These are phyloP conservation scores for Cyclotella choctawhatcheeana DNA, from an alignment of 108 stramenopile species.

Conservation along the genomic window DNA sequence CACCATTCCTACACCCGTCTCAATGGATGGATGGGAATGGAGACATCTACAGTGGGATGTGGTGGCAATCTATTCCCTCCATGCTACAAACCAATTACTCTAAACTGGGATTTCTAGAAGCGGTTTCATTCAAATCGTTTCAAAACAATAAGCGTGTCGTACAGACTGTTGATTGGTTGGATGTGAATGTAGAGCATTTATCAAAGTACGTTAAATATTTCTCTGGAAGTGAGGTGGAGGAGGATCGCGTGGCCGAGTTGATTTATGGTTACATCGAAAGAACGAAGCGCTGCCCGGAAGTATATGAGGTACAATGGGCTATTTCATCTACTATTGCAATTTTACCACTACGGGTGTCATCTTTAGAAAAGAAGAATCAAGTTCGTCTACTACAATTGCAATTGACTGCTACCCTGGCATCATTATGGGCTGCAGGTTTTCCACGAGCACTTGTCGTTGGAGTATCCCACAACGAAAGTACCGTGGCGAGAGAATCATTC, in stretches of 20 bases:
- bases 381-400: conserved; percentile 11
- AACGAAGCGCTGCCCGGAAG: neutral
- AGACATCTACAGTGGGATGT: conserved; percentile 38
- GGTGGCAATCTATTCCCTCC: conserved; percentile 37
- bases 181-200: conserved; percentile 22
- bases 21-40: conserved; percentile 18
- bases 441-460: conserved; percentile 24
- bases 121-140: conserved; percentile 9
- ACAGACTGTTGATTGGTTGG: conserved; percentile 30
- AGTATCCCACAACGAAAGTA: conserved; percentile 23
- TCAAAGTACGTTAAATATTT: conserved; percentile 29
- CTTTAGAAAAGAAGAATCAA: neutral
- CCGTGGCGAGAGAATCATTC: neutral
- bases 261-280: conserved; percentile 15
- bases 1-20: neutral
- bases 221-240: neutral
- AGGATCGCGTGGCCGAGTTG: conserved; percentile 18
- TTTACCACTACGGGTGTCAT: conserved; percentile 19
- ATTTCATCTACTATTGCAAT: conserved; percentile 31
- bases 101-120: conserved; percentile 1
- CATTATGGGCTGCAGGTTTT: conserved; percentile 16
- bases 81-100: conserved; percentile 25
- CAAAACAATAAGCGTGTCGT: conserved; percentile 3
- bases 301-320: neutral
- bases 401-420: conserved; percentile 22